These are phyloP conservation scores for Solidago caesia DNA, from an alignment of 129 eudicot species.

Conservation along the genomic window DNA sequence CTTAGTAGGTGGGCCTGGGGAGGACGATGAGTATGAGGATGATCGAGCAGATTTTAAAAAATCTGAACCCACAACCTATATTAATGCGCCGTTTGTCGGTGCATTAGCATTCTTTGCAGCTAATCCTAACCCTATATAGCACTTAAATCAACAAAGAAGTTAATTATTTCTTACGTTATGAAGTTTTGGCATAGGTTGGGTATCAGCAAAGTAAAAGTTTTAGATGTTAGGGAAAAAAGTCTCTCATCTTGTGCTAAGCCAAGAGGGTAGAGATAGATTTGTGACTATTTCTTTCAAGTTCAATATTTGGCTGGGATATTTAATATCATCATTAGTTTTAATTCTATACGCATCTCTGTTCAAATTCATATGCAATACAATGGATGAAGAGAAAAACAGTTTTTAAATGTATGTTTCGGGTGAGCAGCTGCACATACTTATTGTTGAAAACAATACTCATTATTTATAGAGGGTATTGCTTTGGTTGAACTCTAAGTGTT, in stretches of 20 bases:
- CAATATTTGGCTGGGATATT: neutral
- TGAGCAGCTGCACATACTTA: too few relatives aligned
- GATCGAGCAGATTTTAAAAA: slow-evolving; percentile 69
- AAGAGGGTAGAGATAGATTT: slow-evolving; percentile 53
- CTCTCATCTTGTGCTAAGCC: slow-evolving; percentile 78
- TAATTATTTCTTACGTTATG: neutral
- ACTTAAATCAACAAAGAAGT: neutral
- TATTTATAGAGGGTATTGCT: too few relatives aligned
- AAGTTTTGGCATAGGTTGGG: neutral
- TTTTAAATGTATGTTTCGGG: too few relatives aligned
- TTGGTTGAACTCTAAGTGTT: too few relatives aligned
- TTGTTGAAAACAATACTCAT: too few relatives aligned
- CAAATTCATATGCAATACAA: too few relatives aligned
- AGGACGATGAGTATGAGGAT: slow-evolving; percentile 74
- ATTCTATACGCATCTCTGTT: too few relatives aligned
- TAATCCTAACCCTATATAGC: slow-evolving; percentile 54
- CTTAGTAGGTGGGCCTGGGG: slow-evolving; percentile 87
- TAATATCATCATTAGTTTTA: neutral
- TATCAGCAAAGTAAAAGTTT: slow-evolving; percentile 7
- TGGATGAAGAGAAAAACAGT: too few relatives aligned
- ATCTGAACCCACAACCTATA: slow-evolving; percentile 91
- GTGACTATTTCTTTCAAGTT: neutral
- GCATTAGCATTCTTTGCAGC: slow-evolving; percentile 77
- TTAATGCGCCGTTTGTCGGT: slow-evolving; percentile 95
- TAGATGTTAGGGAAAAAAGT: slow-evolving; percentile 35